Percentiles rank a stretch among this genome's conserved stretches.
phyloP scores from a whole-genome alignment of 768 basidiomycete genomes.

The Xerocomus potaroensis region DNA sequence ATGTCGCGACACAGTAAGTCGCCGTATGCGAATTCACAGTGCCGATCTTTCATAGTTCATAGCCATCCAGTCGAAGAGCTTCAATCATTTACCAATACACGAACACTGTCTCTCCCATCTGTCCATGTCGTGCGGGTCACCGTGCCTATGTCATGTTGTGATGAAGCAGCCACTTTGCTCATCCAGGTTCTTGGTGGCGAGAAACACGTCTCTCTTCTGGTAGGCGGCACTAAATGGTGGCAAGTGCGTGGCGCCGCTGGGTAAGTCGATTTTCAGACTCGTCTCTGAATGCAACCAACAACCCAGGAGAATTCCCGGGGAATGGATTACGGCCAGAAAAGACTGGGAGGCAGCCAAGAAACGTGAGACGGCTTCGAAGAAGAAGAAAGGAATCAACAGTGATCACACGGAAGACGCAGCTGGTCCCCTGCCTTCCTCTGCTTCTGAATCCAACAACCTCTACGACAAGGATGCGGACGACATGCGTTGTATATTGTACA shows the following conservation, averaged over 20 bases:
- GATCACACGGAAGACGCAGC: conserved; percentile 15
- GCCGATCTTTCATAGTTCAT: background rate
- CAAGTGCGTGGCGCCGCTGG: conserved; percentile 84
- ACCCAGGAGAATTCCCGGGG: conserved; percentile 62
- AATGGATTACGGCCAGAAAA: conserved; percentile 85
- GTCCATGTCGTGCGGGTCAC: conserved; percentile 66
- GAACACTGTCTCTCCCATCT: conserved; percentile 83
- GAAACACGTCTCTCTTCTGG: conserved; percentile 58
- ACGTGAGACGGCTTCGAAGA: conserved; percentile 46
- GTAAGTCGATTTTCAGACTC: conserved; percentile 36
- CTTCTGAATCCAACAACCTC: conserved; percentile 29
- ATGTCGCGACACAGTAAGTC: conserved; percentile 62
- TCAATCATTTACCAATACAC: conserved; percentile 72
- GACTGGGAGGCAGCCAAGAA: conserved; percentile 72
- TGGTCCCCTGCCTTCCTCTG: conserved; percentile 13
- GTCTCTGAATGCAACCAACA: conserved; percentile 10
- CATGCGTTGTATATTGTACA: conserved; percentile 79
- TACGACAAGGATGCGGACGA: conserved; percentile 75
- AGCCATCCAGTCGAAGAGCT: conserved; percentile 86
- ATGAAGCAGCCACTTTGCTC: conserved; percentile 67
- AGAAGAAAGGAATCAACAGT: conserved; percentile 20
- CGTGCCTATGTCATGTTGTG: conserved; percentile 73
- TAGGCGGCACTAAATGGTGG: conserved; percentile 97
- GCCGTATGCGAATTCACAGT: background rate
- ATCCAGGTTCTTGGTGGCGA: conserved; percentile 85